Evolutionary conservation across 2,329 filamentous ascomycete genomes (phyloP), one percentile per base, ranked within the genome.

Genomic region (Calonectria pseudoturangicola): DNA sequence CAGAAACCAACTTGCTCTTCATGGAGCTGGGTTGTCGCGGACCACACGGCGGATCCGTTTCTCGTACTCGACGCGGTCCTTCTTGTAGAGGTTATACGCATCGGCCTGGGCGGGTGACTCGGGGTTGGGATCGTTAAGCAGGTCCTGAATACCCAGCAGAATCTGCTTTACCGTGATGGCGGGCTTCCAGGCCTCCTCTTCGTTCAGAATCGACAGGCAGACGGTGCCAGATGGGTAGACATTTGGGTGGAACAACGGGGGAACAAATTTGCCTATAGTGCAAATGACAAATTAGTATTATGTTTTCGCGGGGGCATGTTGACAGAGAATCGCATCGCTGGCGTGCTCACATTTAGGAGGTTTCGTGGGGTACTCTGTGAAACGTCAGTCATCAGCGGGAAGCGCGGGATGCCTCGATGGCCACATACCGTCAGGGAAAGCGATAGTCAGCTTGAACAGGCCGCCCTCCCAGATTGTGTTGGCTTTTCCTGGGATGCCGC

Each of bases 131-230:
- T 98, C 96, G 83, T 99, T 93, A 48, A 99, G 92, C 2, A 99
- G 91, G 80, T 98, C 96, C 85, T 99, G 97, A 71, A 99, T 98
- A 62, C 97, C 97, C 1, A 98, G 90, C 7, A 98, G 90, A 75
- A 99, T 98, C 86, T 98, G 95, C 86, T 98, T 98, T 84, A 99
- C 95, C 0, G 97, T 99, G 81, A 99, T 99, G 8, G 97, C 96
- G 1, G 97, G 97, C 85, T 98, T 97, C 97, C 97, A 99, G 8
- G 94, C 96, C 84, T 99, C 97, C 80, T 99, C 97, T 84, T 99
- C 97, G 86, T 98, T 99, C 77, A 99, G 87, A 77, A 99, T 99
- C 33, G 95, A 98, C 27, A 99, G 90, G 83, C 97, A 99, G 74
- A 99, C 97, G 60, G 97, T 99, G 77, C 97, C 97, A 0, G 96